Percentiles rank a stretch among this genome's conserved stretches.
These are phyloP conservation scores for Didymellaceae sp. DNA, from an alignment of 2,329 filamentous ascomycete species.

Conservation along the genomic window DNA sequence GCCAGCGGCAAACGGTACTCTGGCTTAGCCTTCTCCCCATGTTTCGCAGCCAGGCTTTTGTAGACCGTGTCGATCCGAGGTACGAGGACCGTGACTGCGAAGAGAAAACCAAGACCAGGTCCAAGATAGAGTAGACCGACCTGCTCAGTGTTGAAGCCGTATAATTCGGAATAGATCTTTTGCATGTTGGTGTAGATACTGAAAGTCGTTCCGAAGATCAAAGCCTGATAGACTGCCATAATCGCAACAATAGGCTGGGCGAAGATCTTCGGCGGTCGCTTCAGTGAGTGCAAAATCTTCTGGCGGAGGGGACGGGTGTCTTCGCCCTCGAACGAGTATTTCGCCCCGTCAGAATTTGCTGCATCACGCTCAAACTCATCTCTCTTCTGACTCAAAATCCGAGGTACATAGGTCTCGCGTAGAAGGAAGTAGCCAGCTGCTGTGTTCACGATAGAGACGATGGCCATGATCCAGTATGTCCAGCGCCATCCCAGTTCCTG, in stretches of 20 bases:
- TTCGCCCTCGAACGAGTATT: slow-evolving; percentile 53
- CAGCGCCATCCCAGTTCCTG: slow-evolving; percentile 56
- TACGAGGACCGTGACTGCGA: slow-evolving; percentile 55
- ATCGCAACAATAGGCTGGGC: slow-evolving; percentile 55
- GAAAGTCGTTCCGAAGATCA: slow-evolving; percentile 58
- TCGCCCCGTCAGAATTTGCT: slow-evolving; percentile 30
- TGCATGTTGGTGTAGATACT: slow-evolving; percentile 58
- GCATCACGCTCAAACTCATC: slow-evolving; percentile 41
- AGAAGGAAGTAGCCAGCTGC: slow-evolving; percentile 53
- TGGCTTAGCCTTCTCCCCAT: slow-evolving; percentile 50
- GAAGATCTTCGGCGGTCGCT: slow-evolving; percentile 52
- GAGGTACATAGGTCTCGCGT: slow-evolving; percentile 54
- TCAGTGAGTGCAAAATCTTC: slow-evolving; percentile 49
- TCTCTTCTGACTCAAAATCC: slow-evolving; percentile 49
- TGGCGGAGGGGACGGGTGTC: slow-evolving; percentile 47
- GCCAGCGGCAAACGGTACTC: slow-evolving; percentile 56
- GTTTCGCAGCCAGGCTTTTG: slow-evolving; percentile 51
- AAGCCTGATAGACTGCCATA: slow-evolving; percentile 55
- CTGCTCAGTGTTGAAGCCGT: slow-evolving; percentile 55
- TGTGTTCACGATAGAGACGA: slow-evolving; percentile 51
- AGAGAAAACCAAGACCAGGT: slow-evolving; percentile 53
- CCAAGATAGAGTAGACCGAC: slow-evolving; percentile 56
- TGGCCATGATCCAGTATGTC: slow-evolving; percentile 57
- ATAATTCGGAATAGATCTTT: slow-evolving; percentile 52
- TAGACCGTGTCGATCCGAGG: slow-evolving; percentile 57